Base-by-base conservation (phyloP, 441 rosid species). In the Pelargonium australe region DNA sequence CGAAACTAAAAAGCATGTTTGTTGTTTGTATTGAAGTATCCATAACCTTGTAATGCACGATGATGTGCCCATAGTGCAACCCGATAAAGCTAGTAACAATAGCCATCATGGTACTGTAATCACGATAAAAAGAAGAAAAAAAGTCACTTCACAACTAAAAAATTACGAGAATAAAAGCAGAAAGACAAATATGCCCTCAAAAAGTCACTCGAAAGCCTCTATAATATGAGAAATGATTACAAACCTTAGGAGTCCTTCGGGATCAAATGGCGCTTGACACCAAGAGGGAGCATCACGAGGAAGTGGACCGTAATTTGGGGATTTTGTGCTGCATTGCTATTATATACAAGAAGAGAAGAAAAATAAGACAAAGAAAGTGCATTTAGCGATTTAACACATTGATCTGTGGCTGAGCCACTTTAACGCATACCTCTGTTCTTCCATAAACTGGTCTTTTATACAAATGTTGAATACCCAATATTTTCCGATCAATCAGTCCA, bases 221-320 rank as follows among this genome's bases (percentile, higher is more conserved):
- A n/a, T n/a, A n/a, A n/a, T n/a, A n/a, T n/a, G n/a, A n/a, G n/a
- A n/a, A n/a, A n/a, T n/a, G n/a, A n/a, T n/a, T n/a, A 75, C 70
- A 51, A 69, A 89, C 96, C 98, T 88, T 78, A 92, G 66, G 31
- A 92, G 85, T 41, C 96, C 98, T 85, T 92, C 98, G 0, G 96
- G 96, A 76, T 92, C 96, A 72, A 88, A 92, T 25, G 98, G 96
- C 66, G 96, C 96, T 77, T 85, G 90, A 79, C 96, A 92, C 98
- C 98, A 92, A 68, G 93, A 76, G 70, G 98, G 95, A 67, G 98
- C 92, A 66, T 81, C 78, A 31, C 76, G 80, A 64, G 96, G 98
- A 64, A 84, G 73, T 4, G 92, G 88, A 20, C 96, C 95, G 68
- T 81, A 71, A 45, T 77, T 80, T 67, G 97, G 97, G 57, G 84